Evolutionary conservation across 768 basidiomycete species (phyloP), one percentile per base, ranked within the genome.

Genomic region (Trametes cubensis): DNA sequence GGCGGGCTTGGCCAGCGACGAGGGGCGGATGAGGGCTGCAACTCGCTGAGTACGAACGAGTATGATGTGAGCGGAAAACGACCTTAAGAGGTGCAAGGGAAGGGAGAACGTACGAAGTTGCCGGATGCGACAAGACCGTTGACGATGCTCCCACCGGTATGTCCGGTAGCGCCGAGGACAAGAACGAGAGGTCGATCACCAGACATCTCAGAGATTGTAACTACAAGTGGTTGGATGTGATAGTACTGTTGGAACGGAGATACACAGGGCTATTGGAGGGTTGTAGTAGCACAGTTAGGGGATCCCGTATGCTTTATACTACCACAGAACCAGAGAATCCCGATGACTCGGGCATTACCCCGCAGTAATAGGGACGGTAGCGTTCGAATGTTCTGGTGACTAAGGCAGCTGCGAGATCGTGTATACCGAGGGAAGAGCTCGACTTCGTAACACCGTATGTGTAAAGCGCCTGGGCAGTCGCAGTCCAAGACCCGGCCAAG

Each of bases 121-220:
- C 54, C 58, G n/a, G 55, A 40, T 14, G 63, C 50, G n/a, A 60
- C 21, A 8, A 69, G 55, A 4, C 50, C 63, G 0, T 60, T 56
- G n/a, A 63, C 42, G 26, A 70, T 57, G 21, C 25, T 58, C 1
- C 23, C 28, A 30, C 68, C 69, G 49, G 66, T 69, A 14, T 55
- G 45, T 1, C 69, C 69, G 6, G 66, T 57, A 4, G 55, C 66
- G 18, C 69, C 68, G 10, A 67, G 57, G 14, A 70, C 41, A 17
- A 70, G 55, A 4, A 70, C 68, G 6, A 64, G 61, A 39, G 59
- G 59, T 14, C 20, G 48, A 15, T 26, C 15, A 23, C 48, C 18
- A 18, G 48, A 30, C 48, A 49, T 49, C 14, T 15, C 25, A 14
- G 46, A 23, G 2, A 6, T 44, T n/a, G 42, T 34, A 34, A 6